These are phyloP conservation scores for Comarum palustre DNA, from an alignment of 306 rosid genomes.

Conservation along the genomic window DNA sequence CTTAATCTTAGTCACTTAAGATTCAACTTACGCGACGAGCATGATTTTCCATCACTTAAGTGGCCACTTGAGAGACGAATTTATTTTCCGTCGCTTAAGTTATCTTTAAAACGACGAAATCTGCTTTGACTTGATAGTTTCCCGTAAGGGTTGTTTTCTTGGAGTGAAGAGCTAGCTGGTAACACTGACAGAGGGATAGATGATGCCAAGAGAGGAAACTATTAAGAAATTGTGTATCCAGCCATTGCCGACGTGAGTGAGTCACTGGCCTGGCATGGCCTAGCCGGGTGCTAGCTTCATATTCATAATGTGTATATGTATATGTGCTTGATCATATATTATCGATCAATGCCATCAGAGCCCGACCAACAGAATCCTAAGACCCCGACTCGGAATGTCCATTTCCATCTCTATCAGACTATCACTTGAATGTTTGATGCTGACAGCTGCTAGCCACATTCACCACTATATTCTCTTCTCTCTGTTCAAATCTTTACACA, in stretches of 20 bases:
- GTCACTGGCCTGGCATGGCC: background rate
- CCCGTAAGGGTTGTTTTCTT: too few relatives aligned
- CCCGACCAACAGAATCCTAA: conserved; percentile 20
- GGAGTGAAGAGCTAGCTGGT: conserved; percentile 14
- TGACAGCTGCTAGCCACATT: conserved; percentile 22
- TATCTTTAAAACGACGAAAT: too few relatives aligned
- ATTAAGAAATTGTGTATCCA: background rate
- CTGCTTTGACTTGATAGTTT: too few relatives aligned
- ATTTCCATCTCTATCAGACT: conserved; percentile 11
- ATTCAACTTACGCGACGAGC: too few relatives aligned
- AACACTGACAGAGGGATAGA: background rate
- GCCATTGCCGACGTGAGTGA: conserved; percentile 4
- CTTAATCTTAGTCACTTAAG: too few relatives aligned
- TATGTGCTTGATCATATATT: background rate
- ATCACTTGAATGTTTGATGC: conserved; percentile 9
- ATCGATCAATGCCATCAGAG: background rate
- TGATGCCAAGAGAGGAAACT: background rate
- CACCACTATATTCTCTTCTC: background rate
- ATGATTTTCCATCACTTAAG: too few relatives aligned
- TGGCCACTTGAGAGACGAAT: too few relatives aligned
- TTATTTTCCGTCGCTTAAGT: too few relatives aligned
- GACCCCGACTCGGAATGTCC: conserved; percentile 16
- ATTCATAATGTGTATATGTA: background rate
- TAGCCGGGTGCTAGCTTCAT: background rate
- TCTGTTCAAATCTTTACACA: background rate